Evolutionary conservation across 345 rosid species (phyloP), one percentile per base, ranked within the genome.

Genomic region (Populus davidiana): DNA sequence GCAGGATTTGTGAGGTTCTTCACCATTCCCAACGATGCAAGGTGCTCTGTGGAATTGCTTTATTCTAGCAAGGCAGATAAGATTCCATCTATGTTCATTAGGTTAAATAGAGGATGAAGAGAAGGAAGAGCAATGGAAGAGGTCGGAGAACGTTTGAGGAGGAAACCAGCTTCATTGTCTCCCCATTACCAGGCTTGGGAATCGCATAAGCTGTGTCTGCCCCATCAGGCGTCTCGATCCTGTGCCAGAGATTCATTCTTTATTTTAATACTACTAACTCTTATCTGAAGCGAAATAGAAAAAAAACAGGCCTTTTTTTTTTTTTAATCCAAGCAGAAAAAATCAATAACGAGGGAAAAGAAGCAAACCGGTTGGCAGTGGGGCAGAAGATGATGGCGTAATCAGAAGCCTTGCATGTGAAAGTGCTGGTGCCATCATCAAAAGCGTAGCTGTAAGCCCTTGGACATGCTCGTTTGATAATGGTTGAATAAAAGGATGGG

Each of bases 401-500:
- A 71, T 91, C 92, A 47, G 79, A 85, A 69, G 97, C 93, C 84
- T 93, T 90, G 94, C 98, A 95, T 20, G 98, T 90, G 78, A 92
- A 96, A 71, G 90, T 91, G 86, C 97, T 90, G 73, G 92, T 92
- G 71, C 89, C 87, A 75, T 93, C 92, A 49, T 91, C 96, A 54
- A 77, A 94, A 49, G 96, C 96, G 82, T 90, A 92, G 87, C 96
- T 95, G 36, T 93, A 93, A 63, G 98, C 98, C 77, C 86, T 86
- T 18, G 99, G 98, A 78, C 99, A 95, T 67, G 96, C 97, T 77
- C 86, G 75, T 87, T 91, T 92, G 88, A 92, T 93, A 77, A 93
- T 80, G 72, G 94, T 63, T 11, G 98, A 92, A 77, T 91, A 91
- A 18, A 86, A 86, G 21, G 98, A 88, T 5, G 98, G 97, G 8